Evolutionary conservation across 2,329 filamentous ascomycete genomes (phyloP), one percentile per base, ranked within the genome.

Genomic region (Nothomitra cinnamomea): DNA sequence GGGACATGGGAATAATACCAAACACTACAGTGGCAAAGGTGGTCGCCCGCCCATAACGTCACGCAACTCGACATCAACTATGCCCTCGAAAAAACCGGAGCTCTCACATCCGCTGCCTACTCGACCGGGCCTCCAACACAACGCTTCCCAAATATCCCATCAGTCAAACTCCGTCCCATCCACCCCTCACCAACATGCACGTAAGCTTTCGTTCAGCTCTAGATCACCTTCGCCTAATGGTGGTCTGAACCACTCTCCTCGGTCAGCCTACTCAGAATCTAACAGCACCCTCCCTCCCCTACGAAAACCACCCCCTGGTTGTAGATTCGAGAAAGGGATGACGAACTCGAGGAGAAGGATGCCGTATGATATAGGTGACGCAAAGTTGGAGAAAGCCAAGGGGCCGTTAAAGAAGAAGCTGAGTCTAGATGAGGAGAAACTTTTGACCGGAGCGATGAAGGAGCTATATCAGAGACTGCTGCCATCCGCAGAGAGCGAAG

Each of bases 161-260:
- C 79, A 94, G 64, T 94, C 90, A 22, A 94, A 77, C 65, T 96
- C 90, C 7, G 86, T 95, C 50, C 90, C 90, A 1, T 94, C 90
- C 1, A 96, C 90, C 2, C 92, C 90, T 7, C 86, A 90, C 63
- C 89, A 95, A 66, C 84, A 86, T 67, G 80, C 88, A 59, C 81
- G 87, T 56, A 83, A 89, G 61, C 84, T 92, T 62, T 84, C 84
- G 1, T 85, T 85, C 61, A 80, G 81, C 64, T 92, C 88, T 49
- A 78, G 79, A 62, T 82, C 81, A 32, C 89, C 87, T 8, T 95
- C 89, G 15, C 89, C 90, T 38, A 84, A 78, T 60, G 71, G 82
- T 52, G 74, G 79, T 50, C 80, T 79, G 58, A 87, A 82, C 66
- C 86, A 89, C 60, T 95, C 90, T 13, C 92, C 90, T 40, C 82